Percentiles rank a stretch among this genome's conserved stretches.
phyloP scores from a whole-genome alignment of 352 stramenopile species.

The Pythium aphanidermatum region DNA sequence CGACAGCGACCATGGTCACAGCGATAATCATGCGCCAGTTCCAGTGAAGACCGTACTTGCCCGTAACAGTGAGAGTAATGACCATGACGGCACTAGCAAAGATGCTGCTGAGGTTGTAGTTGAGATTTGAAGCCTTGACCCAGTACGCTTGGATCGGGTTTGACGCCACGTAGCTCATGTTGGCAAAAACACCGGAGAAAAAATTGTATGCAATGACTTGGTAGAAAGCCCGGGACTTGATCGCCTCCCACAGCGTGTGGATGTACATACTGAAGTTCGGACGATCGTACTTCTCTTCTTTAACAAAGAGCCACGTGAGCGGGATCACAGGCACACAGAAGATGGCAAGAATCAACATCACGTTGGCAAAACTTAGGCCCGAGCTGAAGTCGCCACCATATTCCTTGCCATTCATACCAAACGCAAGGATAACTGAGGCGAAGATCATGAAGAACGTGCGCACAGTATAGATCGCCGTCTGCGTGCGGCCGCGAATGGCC shows the following conservation, averaged over 20 bases:
- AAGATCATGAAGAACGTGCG: slow-evolving; percentile 23
- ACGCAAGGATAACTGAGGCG: slow-evolving; percentile 13
- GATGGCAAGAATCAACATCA: slow-evolving; percentile 25
- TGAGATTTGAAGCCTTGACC: slow-evolving; percentile 21
- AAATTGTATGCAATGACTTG: slow-evolving; percentile 22
- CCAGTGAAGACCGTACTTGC: slow-evolving; percentile 27
- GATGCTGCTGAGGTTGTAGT: slow-evolving; percentile 22
- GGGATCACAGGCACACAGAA: slow-evolving; percentile 22
- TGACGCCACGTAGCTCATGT: slow-evolving; percentile 17
- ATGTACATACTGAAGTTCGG: slow-evolving; percentile 26
- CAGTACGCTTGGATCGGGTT: slow-evolving; percentile 20
- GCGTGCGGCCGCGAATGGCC: slow-evolving; percentile 19
- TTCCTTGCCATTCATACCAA: slow-evolving; percentile 22
- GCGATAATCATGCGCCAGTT: slow-evolving; percentile 23
- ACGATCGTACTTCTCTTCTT: slow-evolving; percentile 22
- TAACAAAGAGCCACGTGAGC: slow-evolving; percentile 27
- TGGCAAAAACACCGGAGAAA: slow-evolving; percentile 23
- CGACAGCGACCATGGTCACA: slow-evolving; percentile 15
- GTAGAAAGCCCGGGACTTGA: slow-evolving; percentile 29
- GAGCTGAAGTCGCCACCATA: slow-evolving; percentile 28
- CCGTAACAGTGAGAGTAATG: slow-evolving; percentile 17
- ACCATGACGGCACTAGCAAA: slow-evolving; percentile 13
- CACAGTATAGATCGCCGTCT: slow-evolving; percentile 21
- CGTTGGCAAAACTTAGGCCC: slow-evolving; percentile 13
- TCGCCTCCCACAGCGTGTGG: slow-evolving; percentile 20